phyloP scores from a whole-genome alignment of 1,284 basidiomycete species.

The Trichosporon sp. region DNA sequence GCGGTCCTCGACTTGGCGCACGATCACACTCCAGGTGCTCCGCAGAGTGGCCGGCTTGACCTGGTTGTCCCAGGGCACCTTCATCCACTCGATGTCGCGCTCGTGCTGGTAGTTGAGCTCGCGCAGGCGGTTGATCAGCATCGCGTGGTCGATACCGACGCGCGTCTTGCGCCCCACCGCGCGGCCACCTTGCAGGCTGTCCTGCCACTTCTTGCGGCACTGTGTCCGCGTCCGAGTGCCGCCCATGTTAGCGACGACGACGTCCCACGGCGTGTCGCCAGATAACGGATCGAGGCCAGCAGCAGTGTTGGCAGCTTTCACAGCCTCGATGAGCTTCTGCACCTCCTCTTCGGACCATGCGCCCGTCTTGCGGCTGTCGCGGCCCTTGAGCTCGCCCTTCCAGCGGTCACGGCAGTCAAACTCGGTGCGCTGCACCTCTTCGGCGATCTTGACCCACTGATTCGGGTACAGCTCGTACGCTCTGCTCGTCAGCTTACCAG shows the following conservation, averaged over 20 bases:
- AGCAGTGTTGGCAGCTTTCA: constrained; percentile 22
- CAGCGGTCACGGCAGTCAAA: constrained; percentile 39
- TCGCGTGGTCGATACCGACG: constrained; percentile 5
- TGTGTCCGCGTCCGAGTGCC: constrained; percentile 23
- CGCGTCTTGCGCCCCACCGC: neutral
- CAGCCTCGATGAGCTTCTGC: constrained; percentile 14
- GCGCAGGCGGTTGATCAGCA: constrained; percentile 12
- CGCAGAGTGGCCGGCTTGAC: constrained; percentile 11
- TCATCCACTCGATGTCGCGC: constrained; percentile 10
- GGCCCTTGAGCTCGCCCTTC: constrained; percentile 24
- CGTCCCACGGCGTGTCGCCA: constrained; percentile 30
- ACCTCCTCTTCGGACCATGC: constrained; percentile 26
- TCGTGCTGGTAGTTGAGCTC: constrained; percentile 13
- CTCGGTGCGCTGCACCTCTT: constrained; percentile 32
- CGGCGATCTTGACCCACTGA: constrained; percentile 36
- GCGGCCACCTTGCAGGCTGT: constrained; percentile 9
- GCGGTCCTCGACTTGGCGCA: neutral
- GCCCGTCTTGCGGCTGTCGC: constrained; percentile 18
- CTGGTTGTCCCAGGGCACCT: constrained; percentile 10
- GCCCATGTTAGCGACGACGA: constrained; percentile 25
- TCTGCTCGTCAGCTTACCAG: constrained; percentile 12
- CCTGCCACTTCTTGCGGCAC: constrained; percentile 33
- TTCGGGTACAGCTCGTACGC: constrained; percentile 30
- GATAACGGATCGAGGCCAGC: constrained; percentile 19
- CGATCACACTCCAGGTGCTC: constrained; percentile 10